Evolutionary conservation across 176 grass and related monocot species (phyloP).

Genomic region (Typha latifolia): DNA sequence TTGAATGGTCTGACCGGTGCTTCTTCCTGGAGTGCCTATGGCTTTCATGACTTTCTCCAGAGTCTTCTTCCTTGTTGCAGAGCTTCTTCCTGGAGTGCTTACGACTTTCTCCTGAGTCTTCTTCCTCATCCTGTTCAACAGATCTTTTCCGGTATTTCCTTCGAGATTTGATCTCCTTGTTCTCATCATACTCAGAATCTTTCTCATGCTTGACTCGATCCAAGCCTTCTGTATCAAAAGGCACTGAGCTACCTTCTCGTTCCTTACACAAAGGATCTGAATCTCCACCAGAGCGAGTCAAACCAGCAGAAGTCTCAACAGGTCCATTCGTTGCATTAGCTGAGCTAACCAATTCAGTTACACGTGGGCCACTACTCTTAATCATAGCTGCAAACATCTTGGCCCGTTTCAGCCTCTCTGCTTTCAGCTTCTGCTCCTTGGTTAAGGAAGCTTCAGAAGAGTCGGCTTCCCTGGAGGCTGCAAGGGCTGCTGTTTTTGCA

Average conservation of each 20-base stretch:
- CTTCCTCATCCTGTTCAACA: constrained; percentile 16
- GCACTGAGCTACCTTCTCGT: constrained; percentile 50
- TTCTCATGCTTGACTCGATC: constrained; percentile 18
- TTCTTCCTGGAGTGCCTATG: constrained; percentile 32
- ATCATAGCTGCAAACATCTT: constrained; percentile 92
- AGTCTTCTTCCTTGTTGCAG: constrained; percentile 18
- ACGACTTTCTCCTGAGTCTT: constrained; percentile 28
- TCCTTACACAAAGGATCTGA: constrained; percentile 25
- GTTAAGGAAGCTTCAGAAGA: constrained; percentile 70
- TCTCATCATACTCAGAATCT: constrained; percentile 30
- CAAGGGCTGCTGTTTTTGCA: constrained; percentile 74
- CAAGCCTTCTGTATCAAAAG: constrained; percentile 23
- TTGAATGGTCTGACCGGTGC: constrained; percentile 45
- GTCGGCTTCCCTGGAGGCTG: constrained; percentile 59
- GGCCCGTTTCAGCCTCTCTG: constrained; percentile 85
- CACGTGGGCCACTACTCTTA: constrained; percentile 32
- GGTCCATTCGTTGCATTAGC: constrained; percentile 21
- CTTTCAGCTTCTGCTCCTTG: constrained; percentile 85
- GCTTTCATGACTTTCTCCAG: constrained; percentile 13
- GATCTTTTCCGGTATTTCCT: constrained; percentile 29
- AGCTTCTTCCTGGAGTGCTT: background rate
- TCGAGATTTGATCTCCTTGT: constrained; percentile 23
- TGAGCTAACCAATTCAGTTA: constrained; percentile 20
- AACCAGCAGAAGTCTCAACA: constrained; percentile 22
- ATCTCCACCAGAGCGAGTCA: constrained; percentile 14